Conservation (phyloP, 2,329 filamentous ascomycete genomes). For the Alternaria sp. region DNA sequence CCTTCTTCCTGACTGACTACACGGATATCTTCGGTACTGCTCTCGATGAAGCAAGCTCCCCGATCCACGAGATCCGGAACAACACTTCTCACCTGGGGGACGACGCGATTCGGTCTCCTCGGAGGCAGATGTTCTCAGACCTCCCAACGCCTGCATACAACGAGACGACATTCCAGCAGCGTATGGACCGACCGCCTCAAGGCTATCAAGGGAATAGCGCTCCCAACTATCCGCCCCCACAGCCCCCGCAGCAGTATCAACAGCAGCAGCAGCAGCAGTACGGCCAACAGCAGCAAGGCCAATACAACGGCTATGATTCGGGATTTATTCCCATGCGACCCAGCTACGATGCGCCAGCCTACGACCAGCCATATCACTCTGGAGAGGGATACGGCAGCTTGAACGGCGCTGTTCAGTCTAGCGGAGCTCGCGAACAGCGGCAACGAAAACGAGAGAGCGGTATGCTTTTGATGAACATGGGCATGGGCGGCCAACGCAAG, state of each 20-base stretch:
- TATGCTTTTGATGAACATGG: constrained; percentile 50
- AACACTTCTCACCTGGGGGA: constrained; percentile 53
- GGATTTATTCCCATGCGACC: constrained; percentile 61
- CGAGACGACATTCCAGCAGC: constrained; percentile 58
- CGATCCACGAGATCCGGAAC: constrained; percentile 55
- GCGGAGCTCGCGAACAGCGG: constrained; percentile 38
- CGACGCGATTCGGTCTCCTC: constrained; percentile 68
- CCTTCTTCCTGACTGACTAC: constrained; percentile 91
- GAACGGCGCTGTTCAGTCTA: constrained; percentile 38
- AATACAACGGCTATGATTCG: constrained; percentile 52
- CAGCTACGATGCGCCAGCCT: constrained; percentile 52
- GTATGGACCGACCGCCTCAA: constrained; percentile 34
- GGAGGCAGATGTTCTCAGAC: constrained; percentile 70
- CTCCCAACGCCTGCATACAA: constrained; percentile 69
- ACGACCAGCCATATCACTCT: constrained; percentile 36
- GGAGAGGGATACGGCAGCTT: constrained; percentile 45
- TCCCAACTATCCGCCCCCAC: constrained; percentile 34
- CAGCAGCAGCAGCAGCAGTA: constrained; percentile 27
- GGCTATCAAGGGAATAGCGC: constrained; percentile 27
- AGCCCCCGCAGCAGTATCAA: constrained; percentile 27
- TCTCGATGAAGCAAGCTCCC: constrained; percentile 60
- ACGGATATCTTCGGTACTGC: constrained; percentile 80
- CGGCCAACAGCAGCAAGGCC: constrained; percentile 31
- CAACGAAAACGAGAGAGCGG: constrained; percentile 47
- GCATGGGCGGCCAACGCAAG: constrained; percentile 44